Evolutionary conservation across 2,329 filamentous ascomycete genomes (phyloP).

Genomic region (Microdochium trichocladiopsis): DNA sequence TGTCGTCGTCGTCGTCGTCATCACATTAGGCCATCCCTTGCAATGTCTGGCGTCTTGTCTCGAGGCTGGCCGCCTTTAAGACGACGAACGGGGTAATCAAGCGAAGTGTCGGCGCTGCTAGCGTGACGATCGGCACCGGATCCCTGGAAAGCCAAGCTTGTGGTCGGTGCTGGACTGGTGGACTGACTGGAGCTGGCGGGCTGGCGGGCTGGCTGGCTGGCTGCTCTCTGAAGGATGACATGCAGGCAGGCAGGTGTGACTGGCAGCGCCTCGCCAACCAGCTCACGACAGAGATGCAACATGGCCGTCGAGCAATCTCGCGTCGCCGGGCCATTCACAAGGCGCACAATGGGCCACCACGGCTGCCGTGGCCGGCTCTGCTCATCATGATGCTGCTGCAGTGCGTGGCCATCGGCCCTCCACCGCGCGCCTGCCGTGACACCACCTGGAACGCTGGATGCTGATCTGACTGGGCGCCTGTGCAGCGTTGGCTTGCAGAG

Average conservation of each 20-base stretch:
- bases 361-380: neutral
- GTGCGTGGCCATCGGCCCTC: neutral
- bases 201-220: no score
- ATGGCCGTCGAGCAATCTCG: neutral
- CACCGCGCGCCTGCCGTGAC: neutral
- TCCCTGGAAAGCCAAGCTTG: neutral
- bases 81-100: neutral
- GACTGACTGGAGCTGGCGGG: neutral
- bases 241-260: neutral
- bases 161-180: no score
- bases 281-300: neutral
- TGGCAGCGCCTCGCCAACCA: neutral
- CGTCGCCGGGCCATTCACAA: neutral
- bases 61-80: neutral
- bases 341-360: neutral
- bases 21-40: no score
- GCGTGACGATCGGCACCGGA: neutral
- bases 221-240: neutral
- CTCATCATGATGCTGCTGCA: neutral
- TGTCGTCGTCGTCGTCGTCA: no score
- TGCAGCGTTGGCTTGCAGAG: no score
- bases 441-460: neutral
- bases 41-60: no score
- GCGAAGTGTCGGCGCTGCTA: neutral
- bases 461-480: neutral